Conservation (phyloP, 257 asterid species). For the Solanum pinnatisectum region DNA sequence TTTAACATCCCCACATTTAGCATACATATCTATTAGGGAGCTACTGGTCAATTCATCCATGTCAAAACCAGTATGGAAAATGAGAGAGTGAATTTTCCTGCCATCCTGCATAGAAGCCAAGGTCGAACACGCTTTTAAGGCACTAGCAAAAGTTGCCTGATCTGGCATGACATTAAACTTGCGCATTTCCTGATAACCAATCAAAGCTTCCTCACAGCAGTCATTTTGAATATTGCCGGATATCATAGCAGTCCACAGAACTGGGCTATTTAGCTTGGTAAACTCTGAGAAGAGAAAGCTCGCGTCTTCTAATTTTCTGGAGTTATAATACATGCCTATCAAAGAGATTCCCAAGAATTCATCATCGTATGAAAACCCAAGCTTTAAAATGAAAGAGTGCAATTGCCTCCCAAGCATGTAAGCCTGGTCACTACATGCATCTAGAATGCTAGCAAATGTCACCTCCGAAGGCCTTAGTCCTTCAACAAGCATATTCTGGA, state of each 20-base stretch:
- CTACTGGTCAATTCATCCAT: slow-evolving; percentile 68
- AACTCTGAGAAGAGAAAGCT: slow-evolving; percentile 61
- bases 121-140: slow-evolving; percentile 62
- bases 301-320: slow-evolving; percentile 36
- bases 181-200: slow-evolving; percentile 61
- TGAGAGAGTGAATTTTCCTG: slow-evolving; percentile 47
- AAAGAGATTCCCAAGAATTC: slow-evolving; percentile 74
- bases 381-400: slow-evolving; percentile 56
- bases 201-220: slow-evolving; percentile 42
- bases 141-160: slow-evolving; percentile 87
- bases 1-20: slow-evolving; percentile 83
- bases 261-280: slow-evolving; percentile 56
- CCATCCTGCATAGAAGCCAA: slow-evolving; percentile 64
- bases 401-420: slow-evolving; percentile 54
- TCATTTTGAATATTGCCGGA: slow-evolving; percentile 52
- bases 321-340: slow-evolving; percentile 62
- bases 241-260: slow-evolving; percentile 84
- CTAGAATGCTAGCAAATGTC: slow-evolving; percentile 81
- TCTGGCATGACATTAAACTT: slow-evolving; percentile 52
- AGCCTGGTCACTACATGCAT: slow-evolving; percentile 31
- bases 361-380: slow-evolving; percentile 43
- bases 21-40: slow-evolving; percentile 88
- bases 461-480: slow-evolving; percentile 73
- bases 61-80: slow-evolving; percentile 55
- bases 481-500: slow-evolving; percentile 42